Evolutionary conservation across 352 stramenopile genomes (phyloP).

Genomic region (Hyaloperonospora brassicae): DNA sequence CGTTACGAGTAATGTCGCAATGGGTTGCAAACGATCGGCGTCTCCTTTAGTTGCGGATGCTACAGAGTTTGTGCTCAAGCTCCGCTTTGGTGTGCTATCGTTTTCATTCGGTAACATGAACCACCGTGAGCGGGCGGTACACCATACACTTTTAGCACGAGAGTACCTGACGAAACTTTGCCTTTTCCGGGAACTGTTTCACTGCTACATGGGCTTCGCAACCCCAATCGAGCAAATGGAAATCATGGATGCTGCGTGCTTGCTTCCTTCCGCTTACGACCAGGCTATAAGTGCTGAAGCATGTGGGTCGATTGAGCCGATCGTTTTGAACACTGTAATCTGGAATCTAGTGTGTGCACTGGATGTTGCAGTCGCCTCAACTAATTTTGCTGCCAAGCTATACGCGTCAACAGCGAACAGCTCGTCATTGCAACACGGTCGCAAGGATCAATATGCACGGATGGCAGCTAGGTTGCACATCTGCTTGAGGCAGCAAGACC

Average conservation of each 20-base stretch:
- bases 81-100: slow-evolving; percentile 27
- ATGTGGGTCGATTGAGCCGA: slow-evolving; percentile 10
- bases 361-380: slow-evolving; percentile 33
- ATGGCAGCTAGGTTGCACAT: slow-evolving; percentile 27
- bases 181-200: slow-evolving; percentile 40
- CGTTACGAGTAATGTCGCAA: neutral
- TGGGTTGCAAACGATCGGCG: slow-evolving; percentile 4
- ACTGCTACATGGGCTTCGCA: slow-evolving; percentile 39
- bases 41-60: slow-evolving; percentile 29
- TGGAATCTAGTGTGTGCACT: slow-evolving; percentile 50
- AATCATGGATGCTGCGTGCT: slow-evolving; percentile 44
- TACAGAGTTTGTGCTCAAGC: slow-evolving; percentile 36
- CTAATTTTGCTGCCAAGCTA: slow-evolving; percentile 25
- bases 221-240: slow-evolving; percentile 18
- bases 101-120: slow-evolving; percentile 8
- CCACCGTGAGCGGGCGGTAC: slow-evolving; percentile 9
- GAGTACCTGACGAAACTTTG: slow-evolving; percentile 38
- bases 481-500: slow-evolving; percentile 42
- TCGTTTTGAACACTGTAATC: slow-evolving; percentile 26
- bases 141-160: slow-evolving; percentile 15
- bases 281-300: slow-evolving; percentile 7
- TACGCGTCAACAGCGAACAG: slow-evolving; percentile 13
- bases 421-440: slow-evolving; percentile 13
- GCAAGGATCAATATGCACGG: slow-evolving; percentile 24
- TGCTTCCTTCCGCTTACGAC: slow-evolving; percentile 27